Percentiles rank a stretch among this genome's conserved stretches.
Conservation (phyloP, 2,329 filamentous ascomycete species). For the Aspergillus arachidicola region DNA sequence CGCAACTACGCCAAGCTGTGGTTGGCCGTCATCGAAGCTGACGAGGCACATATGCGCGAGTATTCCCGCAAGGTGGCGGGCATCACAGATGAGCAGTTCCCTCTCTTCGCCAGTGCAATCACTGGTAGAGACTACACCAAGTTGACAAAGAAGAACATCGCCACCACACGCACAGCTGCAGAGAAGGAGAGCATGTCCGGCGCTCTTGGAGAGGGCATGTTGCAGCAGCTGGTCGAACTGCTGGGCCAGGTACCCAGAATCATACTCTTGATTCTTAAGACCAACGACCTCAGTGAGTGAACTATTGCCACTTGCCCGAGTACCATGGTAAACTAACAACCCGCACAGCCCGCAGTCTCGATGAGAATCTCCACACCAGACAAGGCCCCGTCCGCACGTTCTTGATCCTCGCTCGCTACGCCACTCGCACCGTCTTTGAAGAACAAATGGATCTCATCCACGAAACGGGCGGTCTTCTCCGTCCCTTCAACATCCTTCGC, state of each 20-base stretch:
- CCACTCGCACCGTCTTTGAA: slow-evolving; percentile 63
- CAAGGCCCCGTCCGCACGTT: slow-evolving; percentile 64
- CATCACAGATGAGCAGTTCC: slow-evolving; percentile 86
- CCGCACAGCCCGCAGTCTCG: slow-evolving; percentile 71
- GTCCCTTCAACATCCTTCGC: slow-evolving; percentile 54
- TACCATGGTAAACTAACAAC: slow-evolving; percentile 10
- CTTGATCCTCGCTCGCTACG: slow-evolving; percentile 66
- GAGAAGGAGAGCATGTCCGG: slow-evolving; percentile 88
- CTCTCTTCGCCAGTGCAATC: slow-evolving; percentile 92
- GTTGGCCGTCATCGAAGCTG: slow-evolving; percentile 90
- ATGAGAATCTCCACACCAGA: slow-evolving; percentile 71
- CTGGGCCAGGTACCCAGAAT: slow-evolving; percentile 87
- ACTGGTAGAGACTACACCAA: slow-evolving; percentile 89
- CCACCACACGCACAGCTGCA: slow-evolving; percentile 63
- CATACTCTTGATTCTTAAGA: slow-evolving; percentile 94
- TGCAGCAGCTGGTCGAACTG: slow-evolving; percentile 84
- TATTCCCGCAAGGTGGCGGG: slow-evolving; percentile 89
- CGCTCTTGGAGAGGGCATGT: slow-evolving; percentile 81
- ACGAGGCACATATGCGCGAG: slow-evolving; percentile 81
- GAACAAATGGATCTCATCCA: slow-evolving; percentile 58
- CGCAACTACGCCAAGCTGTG: slow-evolving; percentile 94
- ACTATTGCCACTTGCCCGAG: neutral
- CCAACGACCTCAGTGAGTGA: slow-evolving; percentile 80
- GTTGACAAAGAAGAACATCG: slow-evolving; percentile 61
- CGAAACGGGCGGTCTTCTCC: slow-evolving; percentile 53